Base-by-base conservation (phyloP, 2,329 filamentous ascomycete species). In the Erysiphe pulchra region DNA sequence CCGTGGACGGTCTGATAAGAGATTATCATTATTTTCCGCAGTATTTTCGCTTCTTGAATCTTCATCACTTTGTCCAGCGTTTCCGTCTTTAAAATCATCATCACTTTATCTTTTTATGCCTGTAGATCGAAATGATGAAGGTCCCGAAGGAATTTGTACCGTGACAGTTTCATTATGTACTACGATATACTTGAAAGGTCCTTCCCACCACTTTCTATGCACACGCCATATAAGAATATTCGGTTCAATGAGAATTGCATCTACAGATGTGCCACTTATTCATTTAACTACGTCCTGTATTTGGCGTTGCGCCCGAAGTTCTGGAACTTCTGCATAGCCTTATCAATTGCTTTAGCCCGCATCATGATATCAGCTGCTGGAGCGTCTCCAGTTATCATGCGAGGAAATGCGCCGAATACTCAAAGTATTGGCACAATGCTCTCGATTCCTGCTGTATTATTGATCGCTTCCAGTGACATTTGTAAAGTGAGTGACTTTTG, bases 311-410 rank as follows among this genome's bases (percentile, higher is more conserved):
- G 44, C 43, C 10, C 36, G 43, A 16, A 46, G 20, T n/a, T 47
- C 48, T 10, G 34, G 8, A 17, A 50, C 32, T 36, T 50, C 46
- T 1, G 32, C 32, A 47, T 47, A n/a, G 44, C 48, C 24, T 48
- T 50, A 11, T 45, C 45, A 17, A 48, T 18, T 10, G 46, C 38
- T 9, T 16, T 33, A 31, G 47, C 37, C n/a, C 45, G 5, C 33
- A 43, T 34, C 14, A 14, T 40, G 18, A 44, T 33, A 9, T 42
- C 32, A 17, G 36, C n/a, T 14, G 36, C 17, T 16, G 28, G 34
- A 41, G 36, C 14, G 24, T 36, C 32, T 16, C 17, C 31, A 17
- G 20, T 24, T 13, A 34, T 18, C 16, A 45, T 45, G 13, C 43
- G 30, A n/a, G 43, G 43, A 41, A 41, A 41, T 16, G 39, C 39